Conservation (phyloP, 176 grass and related monocot species). For the Paspalum notatum region DNA sequence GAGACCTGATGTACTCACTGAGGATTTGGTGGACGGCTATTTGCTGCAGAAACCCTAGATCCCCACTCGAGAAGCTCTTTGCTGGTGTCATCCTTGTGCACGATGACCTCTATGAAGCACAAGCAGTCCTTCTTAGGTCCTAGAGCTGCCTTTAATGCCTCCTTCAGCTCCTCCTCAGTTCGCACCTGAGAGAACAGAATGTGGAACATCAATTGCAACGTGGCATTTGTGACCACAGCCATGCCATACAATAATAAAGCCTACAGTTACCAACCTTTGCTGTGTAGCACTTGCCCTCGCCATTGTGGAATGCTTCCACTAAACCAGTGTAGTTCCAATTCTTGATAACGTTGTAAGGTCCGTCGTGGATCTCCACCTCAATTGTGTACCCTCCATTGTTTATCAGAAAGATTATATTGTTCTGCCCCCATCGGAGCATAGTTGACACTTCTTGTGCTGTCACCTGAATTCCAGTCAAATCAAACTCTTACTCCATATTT, state of each 20-base stretch:
- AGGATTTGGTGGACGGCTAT: slow-evolving; percentile 54
- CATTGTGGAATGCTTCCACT: slow-evolving; percentile 58
- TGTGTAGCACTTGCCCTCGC: slow-evolving; percentile 56
- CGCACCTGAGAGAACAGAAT: slow-evolving; percentile 20
- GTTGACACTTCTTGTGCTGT: slow-evolving; percentile 61
- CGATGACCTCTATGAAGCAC: slow-evolving; percentile 66
- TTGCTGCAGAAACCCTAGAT: slow-evolving; percentile 52
- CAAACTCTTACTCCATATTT: background rate
- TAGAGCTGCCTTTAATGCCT: slow-evolving; percentile 32
- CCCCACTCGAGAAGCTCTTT: slow-evolving; percentile 72
- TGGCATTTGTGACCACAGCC: background rate
- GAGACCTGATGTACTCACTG: slow-evolving; percentile 33
- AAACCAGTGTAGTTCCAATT: slow-evolving; percentile 63
- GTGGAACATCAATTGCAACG: background rate
- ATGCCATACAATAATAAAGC: background rate
- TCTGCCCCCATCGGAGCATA: slow-evolving; percentile 56
- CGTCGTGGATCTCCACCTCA: slow-evolving; percentile 67
- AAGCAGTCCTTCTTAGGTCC: slow-evolving; percentile 52
- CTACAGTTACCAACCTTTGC: slow-evolving; percentile 38
- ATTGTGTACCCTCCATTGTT: slow-evolving; percentile 70
- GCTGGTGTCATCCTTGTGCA: slow-evolving; percentile 64
- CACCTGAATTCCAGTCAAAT: slow-evolving; percentile 39
- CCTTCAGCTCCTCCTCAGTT: slow-evolving; percentile 57
- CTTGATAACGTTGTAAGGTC: slow-evolving; percentile 65
- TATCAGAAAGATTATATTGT: slow-evolving; percentile 64